Evolutionary conservation across 139 green algal species (phyloP).

Genomic region (Ettlia oleoabundans): DNA sequence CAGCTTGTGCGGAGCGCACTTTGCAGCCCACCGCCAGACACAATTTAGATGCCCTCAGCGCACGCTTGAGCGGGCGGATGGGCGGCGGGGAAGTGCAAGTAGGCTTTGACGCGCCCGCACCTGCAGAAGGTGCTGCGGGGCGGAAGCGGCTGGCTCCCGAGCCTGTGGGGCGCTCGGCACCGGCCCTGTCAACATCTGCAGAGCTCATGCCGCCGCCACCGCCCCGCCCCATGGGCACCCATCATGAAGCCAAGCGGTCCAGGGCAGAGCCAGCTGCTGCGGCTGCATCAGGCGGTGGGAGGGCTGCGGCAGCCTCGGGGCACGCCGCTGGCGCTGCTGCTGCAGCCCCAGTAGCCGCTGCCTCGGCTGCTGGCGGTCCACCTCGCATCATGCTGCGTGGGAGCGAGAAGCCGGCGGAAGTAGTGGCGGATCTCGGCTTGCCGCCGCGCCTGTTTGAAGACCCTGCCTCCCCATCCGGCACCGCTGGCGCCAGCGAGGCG

Average conservation of each 20-base stretch:
- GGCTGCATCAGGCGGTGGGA: background rate
- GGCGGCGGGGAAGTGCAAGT: slow-evolving; percentile 22
- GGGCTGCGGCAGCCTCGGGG: background rate
- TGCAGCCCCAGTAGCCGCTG: background rate
- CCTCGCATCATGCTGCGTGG: slow-evolving; percentile 26
- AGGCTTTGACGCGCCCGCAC: slow-evolving; percentile 35
- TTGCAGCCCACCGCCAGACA: slow-evolving; percentile 16
- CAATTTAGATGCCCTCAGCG: slow-evolving; percentile 29
- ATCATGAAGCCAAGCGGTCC: slow-evolving; percentile 7
- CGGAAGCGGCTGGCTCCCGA: slow-evolving; percentile 18
- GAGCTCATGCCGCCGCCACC: slow-evolving; percentile 36
- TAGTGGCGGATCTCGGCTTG: background rate
- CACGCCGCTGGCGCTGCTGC: background rate
- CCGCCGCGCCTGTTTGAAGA: slow-evolving; percentile 11
- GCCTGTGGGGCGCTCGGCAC: background rate
- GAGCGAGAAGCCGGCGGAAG: slow-evolving; percentile 11
- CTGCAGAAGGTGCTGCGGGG: background rate
- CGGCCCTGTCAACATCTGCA: background rate
- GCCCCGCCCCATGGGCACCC: background rate
- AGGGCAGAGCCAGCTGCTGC: background rate
- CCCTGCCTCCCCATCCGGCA: background rate
- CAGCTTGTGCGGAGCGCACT: background rate
- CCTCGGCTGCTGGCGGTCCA: background rate
- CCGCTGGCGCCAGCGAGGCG: background rate
- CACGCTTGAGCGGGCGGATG: slow-evolving; percentile 18